Evolutionary conservation across 2,329 filamentous ascomycete species (phyloP).

Genomic region (Colletotrichum sp.): DNA sequence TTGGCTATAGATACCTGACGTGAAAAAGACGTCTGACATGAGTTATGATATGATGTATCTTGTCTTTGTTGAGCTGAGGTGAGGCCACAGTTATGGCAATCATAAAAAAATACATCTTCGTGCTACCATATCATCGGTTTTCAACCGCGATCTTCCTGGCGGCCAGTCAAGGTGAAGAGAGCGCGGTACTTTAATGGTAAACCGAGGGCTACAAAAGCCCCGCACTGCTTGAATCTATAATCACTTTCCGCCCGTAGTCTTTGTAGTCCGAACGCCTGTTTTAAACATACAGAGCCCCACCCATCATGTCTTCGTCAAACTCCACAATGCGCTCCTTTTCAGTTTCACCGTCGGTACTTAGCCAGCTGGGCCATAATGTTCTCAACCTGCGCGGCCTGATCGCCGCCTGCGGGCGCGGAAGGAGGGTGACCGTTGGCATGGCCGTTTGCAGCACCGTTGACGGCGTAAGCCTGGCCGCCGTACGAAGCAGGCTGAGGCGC

Average conservation of each 20-base stretch:
- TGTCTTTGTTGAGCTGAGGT: neutral
- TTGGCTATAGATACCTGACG: neutral
- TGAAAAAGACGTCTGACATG: neutral
- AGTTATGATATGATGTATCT: neutral
- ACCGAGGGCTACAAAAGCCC: neutral
- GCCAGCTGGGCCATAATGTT: slow-evolving; percentile 79
- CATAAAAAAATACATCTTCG: neutral
- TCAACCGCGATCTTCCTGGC: neutral
- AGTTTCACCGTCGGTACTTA: slow-evolving; percentile 61
- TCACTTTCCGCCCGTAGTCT: neutral
- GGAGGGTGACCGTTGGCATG: slow-evolving; percentile 27
- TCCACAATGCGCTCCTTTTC: neutral
- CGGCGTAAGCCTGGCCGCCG: slow-evolving; percentile 23
- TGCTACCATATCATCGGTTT: neutral
- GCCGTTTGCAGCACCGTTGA: slow-evolving; percentile 15
- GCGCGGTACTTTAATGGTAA: neutral
- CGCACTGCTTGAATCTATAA: neutral
- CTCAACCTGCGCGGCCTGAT: slow-evolving; percentile 62
- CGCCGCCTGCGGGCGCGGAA: slow-evolving; percentile 23
- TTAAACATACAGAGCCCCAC: slow-evolving; percentile 2
- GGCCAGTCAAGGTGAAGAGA: neutral
- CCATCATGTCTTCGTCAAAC: slow-evolving; percentile 15
- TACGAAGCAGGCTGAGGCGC: slow-evolving; percentile 31
- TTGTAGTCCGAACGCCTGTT: slow-evolving; percentile 2
- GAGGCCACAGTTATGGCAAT: neutral